These are phyloP conservation scores for Waltergamsia citrina DNA, from an alignment of 2,329 filamentous ascomycete genomes.

Conservation along the genomic window DNA sequence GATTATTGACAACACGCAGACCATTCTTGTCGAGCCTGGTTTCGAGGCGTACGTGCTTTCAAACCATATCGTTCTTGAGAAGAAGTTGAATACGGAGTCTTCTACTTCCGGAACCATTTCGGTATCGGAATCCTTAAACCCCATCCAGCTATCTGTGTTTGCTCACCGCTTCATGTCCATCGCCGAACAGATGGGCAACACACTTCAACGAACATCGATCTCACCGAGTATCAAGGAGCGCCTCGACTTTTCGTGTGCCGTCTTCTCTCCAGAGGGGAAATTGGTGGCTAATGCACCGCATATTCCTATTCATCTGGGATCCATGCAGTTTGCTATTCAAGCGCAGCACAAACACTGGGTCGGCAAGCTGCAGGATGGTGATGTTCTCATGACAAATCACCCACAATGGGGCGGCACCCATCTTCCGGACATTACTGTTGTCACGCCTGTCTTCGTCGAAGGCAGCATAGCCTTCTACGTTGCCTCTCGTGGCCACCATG, in stretches of 20 bases:
- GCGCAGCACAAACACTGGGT: constrained; percentile 24
- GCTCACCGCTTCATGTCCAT: constrained; percentile 50
- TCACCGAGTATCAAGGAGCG: constrained; percentile 37
- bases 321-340: constrained; percentile 29
- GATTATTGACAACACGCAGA: constrained; percentile 19
- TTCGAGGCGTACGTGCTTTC: constrained; percentile 18
- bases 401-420: constrained; percentile 27
- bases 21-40: constrained; percentile 14
- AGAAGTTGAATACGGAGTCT: constrained; percentile 6
- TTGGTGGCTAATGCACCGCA: constrained; percentile 30
- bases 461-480: constrained; percentile 24
- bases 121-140: too few species aligned
- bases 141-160: constrained; percentile 44
- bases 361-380: constrained; percentile 22
- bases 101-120: too few species aligned
- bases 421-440: constrained; percentile 29
- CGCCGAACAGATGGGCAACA: constrained; percentile 49
- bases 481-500: constrained; percentile 27
- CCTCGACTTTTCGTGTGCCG: constrained; percentile 31
- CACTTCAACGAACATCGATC: constrained; percentile 44
- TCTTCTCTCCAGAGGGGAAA: constrained; percentile 27
- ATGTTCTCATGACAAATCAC: constrained; percentile 29
- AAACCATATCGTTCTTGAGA: constrained; percentile 20
- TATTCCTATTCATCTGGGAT: constrained; percentile 29
- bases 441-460: constrained; percentile 25